These are phyloP conservation scores for Phytopythium ostracodes DNA, from an alignment of 352 stramenopile genomes.

Conservation along the genomic window DNA sequence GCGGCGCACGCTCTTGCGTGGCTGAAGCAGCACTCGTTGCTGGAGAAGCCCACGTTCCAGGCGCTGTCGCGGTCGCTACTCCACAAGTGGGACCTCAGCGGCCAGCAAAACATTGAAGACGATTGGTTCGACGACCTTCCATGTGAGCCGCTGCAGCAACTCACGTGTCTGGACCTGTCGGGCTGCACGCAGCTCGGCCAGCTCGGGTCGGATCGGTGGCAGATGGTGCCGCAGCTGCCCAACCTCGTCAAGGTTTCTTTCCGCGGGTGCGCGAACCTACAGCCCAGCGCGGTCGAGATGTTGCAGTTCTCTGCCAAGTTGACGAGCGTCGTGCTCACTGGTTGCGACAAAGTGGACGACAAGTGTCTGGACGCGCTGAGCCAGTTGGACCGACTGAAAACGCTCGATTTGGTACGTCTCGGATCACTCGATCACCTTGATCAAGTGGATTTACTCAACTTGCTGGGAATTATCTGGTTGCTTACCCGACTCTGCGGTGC, in stretches of 20 bases:
- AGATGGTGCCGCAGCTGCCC: conserved; percentile 26
- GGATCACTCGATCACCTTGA: neutral
- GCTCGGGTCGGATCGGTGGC: conserved; percentile 33
- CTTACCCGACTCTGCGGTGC: neutral
- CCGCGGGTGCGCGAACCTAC: conserved; percentile 38
- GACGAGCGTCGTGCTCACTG: conserved; percentile 48
- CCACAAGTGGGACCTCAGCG: conserved; percentile 53
- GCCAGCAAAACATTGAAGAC: conserved; percentile 44
- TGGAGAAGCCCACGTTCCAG: conserved; percentile 57
- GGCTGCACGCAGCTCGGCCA: conserved; percentile 49
- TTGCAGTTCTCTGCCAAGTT: conserved; percentile 57
- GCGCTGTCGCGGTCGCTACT: conserved; percentile 42
- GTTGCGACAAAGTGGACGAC: conserved; percentile 60
- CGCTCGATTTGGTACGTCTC: conserved; percentile 48
- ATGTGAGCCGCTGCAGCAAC: conserved; percentile 30
- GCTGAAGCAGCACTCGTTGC: conserved; percentile 46
- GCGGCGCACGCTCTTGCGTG: conserved; percentile 43
- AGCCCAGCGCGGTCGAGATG: conserved; percentile 40
- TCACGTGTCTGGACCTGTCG: conserved; percentile 56
- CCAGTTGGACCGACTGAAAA: conserved; percentile 30
- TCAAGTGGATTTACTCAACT: neutral
- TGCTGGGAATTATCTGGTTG: too few species aligned
- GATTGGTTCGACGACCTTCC: conserved; percentile 66
- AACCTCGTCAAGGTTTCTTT: conserved; percentile 50
- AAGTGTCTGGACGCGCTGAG: conserved; percentile 39